These are phyloP conservation scores for Sporisorium iseilematis-ciliati DNA, from an alignment of 1,284 basidiomycete genomes.

Conservation along the genomic window DNA sequence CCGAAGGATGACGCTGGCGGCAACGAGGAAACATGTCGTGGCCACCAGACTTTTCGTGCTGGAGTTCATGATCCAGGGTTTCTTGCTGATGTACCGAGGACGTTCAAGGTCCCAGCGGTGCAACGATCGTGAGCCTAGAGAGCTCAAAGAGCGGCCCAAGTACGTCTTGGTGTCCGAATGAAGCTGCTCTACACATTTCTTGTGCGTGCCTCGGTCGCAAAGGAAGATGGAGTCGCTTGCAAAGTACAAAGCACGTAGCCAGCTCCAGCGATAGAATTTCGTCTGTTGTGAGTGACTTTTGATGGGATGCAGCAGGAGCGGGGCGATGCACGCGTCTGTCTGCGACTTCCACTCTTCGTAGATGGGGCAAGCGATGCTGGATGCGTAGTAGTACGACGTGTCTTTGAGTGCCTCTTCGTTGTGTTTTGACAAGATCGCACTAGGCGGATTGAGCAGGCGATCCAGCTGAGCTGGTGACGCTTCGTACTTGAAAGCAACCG, in stretches of 20 bases:
- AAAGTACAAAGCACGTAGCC: not conserved
- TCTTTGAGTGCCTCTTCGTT: conserved; percentile 24
- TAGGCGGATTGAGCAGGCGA: conserved; percentile 18
- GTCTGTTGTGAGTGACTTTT: conserved; percentile 1
- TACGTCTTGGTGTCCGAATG: conserved; percentile 1
- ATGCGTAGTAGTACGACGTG: conserved; percentile 22
- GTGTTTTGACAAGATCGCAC: conserved; percentile 13
- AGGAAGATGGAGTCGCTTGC: not conserved
- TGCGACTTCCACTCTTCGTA: conserved; percentile 13
- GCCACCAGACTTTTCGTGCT: conserved; percentile 10
- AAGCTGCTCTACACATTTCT: not conserved
- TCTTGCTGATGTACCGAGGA: conserved; percentile 14
- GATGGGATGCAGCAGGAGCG: conserved; percentile 26
- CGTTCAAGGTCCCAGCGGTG: conserved; percentile 13
- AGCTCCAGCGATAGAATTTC: not conserved
- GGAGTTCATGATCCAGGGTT: conserved; percentile 25
- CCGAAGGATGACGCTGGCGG: conserved; percentile 1
- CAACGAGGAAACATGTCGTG: not conserved
- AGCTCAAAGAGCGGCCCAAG: not conserved
- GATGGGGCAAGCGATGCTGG: conserved; percentile 13
- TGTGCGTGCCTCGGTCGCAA: not conserved
- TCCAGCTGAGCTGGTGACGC: conserved; percentile 14
- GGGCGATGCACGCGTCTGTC: conserved; percentile 13
- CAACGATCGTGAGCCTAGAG: conserved; percentile 1
- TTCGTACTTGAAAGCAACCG: conserved; percentile 23